Evolutionary conservation across 495 filamentous ascomycete genomes (phyloP).

Genomic region (Aspergillus taichungensis): DNA sequence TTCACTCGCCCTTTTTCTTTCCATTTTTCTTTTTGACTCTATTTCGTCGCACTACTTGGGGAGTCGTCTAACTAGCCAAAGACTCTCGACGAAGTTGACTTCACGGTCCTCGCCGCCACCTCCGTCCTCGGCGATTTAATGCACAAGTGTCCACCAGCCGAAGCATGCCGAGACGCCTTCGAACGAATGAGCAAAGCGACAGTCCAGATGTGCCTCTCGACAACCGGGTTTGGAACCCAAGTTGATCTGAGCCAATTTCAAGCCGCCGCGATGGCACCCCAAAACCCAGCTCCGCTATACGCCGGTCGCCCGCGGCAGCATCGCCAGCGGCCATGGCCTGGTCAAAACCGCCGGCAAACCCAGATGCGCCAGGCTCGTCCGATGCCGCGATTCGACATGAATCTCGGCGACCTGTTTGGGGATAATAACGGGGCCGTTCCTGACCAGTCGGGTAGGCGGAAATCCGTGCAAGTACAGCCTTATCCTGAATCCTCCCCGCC

Average conservation of each 20-base stretch:
- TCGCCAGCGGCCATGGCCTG: conserved; percentile 15
- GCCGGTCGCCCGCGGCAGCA: conserved; percentile 15
- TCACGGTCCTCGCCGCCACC: conserved; percentile 88
- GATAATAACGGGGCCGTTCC: conserved; percentile 16
- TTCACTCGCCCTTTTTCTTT: background rate
- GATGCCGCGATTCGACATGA: conserved; percentile 55
- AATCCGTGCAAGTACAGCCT: conserved; percentile 13
- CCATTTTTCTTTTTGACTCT: background rate
- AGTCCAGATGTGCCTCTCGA: conserved; percentile 80
- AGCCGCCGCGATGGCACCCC: conserved; percentile 6
- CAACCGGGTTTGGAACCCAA: conserved; percentile 65
- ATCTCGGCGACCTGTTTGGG: conserved; percentile 45
- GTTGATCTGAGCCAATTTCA: conserved; percentile 24
- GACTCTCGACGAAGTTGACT: conserved; percentile 92
- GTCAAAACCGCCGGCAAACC: conserved; percentile 17
- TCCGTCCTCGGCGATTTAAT: conserved; percentile 74
- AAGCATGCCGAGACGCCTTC: conserved; percentile 87
- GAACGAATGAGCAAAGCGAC: conserved; percentile 93
- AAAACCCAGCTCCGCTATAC: conserved; percentile 13
- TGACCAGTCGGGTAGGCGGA: conserved; percentile 16
- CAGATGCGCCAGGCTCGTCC: conserved; percentile 28
- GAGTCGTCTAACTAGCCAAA: conserved; percentile 19
- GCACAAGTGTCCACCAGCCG: conserved; percentile 70
- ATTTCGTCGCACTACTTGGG: background rate
- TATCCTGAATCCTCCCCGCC: conserved; percentile 20